These are phyloP conservation scores for Nemania diffusa DNA, from an alignment of 2,329 filamentous ascomycete species.

Conservation along the genomic window DNA sequence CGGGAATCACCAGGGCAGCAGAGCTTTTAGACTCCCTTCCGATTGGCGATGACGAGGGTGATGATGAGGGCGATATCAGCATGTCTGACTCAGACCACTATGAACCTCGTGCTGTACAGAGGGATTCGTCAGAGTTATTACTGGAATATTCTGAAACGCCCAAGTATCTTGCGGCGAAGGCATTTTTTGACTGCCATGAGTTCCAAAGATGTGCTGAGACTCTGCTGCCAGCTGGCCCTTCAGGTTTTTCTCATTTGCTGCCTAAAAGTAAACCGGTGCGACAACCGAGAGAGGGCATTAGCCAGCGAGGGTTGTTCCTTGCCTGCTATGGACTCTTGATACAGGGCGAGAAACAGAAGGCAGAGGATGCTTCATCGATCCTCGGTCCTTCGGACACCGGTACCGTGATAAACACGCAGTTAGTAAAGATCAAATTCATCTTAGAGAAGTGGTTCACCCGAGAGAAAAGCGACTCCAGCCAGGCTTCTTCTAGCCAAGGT, in stretches of 20 bases:
- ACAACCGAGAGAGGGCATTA: conserved; percentile 1
- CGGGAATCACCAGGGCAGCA: neutral
- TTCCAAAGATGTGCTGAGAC: conserved; percentile 16
- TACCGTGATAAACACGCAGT: neutral
- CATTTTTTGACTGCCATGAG: conserved; percentile 24
- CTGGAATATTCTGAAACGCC: conserved; percentile 14
- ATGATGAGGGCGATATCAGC: neutral
- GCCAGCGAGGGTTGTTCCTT: conserved; percentile 20
- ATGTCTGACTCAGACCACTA: neutral
- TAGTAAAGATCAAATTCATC: neutral
- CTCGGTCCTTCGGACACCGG: conserved; percentile 6
- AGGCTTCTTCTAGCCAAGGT: neutral
- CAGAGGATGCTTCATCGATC: neutral
- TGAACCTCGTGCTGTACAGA: neutral
- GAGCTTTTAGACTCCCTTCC: conserved; percentile 6
- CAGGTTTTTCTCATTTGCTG: neutral
- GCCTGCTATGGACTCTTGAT: conserved; percentile 14
- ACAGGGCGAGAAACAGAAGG: conserved; percentile 14
- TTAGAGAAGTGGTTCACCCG: conserved; percentile 7
- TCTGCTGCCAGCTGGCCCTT: conserved; percentile 1
- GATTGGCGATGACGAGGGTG: neutral
- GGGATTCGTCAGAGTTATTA: neutral
- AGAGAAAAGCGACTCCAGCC: neutral
- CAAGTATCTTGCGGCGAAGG: conserved; percentile 17
- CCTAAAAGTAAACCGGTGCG: neutral